Conservation (phyloP, 176 grass and related monocot species). For the Dendrocalamus sinicus region DNA sequence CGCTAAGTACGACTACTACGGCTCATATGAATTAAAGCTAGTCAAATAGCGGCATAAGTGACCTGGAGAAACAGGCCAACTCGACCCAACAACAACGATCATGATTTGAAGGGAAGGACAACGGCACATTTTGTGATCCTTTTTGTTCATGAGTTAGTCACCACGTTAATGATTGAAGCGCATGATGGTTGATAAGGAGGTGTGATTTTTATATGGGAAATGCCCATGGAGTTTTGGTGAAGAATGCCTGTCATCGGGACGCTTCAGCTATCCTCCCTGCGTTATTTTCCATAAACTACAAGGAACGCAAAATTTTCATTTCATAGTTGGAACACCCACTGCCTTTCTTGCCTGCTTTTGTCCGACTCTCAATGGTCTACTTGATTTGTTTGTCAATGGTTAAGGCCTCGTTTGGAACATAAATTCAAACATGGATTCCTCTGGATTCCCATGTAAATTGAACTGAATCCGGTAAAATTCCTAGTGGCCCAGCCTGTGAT, state of each 20-base stretch:
- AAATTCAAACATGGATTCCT: too few relatives aligned
- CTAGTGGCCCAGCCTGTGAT: too few relatives aligned
- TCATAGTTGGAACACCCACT: neutral
- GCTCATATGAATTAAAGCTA: neutral
- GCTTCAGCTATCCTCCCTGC: neutral
- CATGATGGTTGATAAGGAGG: too few relatives aligned
- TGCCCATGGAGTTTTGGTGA: neutral
- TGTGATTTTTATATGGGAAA: too few relatives aligned
- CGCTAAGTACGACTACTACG: too few relatives aligned
- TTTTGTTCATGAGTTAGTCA: too few relatives aligned
- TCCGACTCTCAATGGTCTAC: neutral
- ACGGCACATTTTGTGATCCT: too few relatives aligned
- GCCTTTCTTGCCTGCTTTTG: conserved; percentile 20
- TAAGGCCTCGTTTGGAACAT: too few relatives aligned
- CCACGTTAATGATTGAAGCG: too few relatives aligned
- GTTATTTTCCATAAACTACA: neutral
- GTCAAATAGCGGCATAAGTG: neutral
- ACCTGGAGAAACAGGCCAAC: neutral
- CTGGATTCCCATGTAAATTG: too few relatives aligned
- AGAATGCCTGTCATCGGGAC: neutral
- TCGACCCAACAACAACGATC: neutral
- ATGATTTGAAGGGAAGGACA: too few relatives aligned
- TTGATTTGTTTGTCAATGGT: neutral
- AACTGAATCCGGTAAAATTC: too few relatives aligned
- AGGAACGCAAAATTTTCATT: neutral